Conservation (phyloP, 208 protist species). For the Endotrypanum monterogeii region DNA sequence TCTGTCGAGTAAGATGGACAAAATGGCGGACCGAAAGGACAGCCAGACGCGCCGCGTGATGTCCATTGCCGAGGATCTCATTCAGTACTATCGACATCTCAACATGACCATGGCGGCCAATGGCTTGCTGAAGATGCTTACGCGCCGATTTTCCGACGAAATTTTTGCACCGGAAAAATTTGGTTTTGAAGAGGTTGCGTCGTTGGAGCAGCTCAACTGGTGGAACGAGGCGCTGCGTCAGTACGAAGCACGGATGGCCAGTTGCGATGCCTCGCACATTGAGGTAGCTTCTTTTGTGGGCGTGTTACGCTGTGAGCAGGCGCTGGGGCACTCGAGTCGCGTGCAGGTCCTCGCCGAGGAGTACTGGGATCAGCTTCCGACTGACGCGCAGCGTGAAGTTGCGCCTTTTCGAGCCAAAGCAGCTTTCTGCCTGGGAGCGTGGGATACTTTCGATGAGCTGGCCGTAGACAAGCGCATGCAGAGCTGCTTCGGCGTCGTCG, state of each 20-base stretch:
- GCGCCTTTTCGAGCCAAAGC: conserved; percentile 80
- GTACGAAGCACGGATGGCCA: conserved; percentile 68
- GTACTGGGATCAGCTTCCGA: conserved; percentile 63
- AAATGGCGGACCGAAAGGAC: conserved; percentile 38
- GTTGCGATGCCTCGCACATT: conserved; percentile 35
- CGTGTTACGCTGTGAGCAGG: conserved; percentile 79
- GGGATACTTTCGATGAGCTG: conserved; percentile 80
- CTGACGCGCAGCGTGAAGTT: conserved; percentile 55
- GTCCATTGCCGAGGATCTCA: conserved; percentile 71
- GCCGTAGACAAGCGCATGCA: conserved; percentile 41
- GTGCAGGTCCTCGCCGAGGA: conserved; percentile 61
- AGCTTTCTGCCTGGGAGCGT: conserved; percentile 74
- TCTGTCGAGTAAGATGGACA: conserved; percentile 49
- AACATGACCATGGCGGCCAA: conserved; percentile 85
- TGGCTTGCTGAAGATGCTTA: conserved; percentile 78
- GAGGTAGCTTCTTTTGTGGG: conserved; percentile 71
- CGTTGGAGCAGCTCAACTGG: conserved; percentile 90
- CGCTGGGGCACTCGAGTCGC: conserved; percentile 64
- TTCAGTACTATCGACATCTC: conserved; percentile 88
- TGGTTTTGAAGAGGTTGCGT: conserved; percentile 79
- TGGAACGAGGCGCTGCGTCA: conserved; percentile 79
- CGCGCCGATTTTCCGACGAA: conserved; percentile 72
- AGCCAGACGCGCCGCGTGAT: conserved; percentile 49
- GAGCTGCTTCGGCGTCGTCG: conserved; percentile 63
- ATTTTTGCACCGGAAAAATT: conserved; percentile 78